These are phyloP conservation scores for Capsicum rhomboideum DNA, from an alignment of 257 asterid genomes.

Conservation along the genomic window DNA sequence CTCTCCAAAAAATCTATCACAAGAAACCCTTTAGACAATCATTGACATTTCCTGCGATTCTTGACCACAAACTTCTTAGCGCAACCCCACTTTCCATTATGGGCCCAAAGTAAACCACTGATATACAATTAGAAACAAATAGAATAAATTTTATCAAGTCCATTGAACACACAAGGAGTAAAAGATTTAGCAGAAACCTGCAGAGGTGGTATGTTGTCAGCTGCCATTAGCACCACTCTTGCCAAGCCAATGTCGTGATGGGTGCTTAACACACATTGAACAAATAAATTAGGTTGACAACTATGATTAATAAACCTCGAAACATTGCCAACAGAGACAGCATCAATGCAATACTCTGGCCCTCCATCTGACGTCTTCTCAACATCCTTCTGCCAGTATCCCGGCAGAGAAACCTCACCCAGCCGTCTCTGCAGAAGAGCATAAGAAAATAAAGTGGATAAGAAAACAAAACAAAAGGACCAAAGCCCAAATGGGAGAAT, in stretches of 20 bases:
- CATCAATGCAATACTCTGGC: conserved; percentile 85
- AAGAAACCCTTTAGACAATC: background rate
- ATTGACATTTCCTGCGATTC: background rate
- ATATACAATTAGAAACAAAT: background rate
- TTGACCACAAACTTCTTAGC: background rate
- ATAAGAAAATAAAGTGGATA: background rate
- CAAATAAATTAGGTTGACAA: conserved; percentile 77
- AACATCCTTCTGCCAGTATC: conserved; percentile 26
- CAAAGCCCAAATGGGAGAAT: background rate
- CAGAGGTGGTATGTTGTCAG: conserved; percentile 80
- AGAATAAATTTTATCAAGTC: background rate
- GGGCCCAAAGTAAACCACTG: background rate
- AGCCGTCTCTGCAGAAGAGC: conserved; percentile 57
- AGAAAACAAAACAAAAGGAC: background rate
- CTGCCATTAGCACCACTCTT: conserved; percentile 61
- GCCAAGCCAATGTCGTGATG: conserved; percentile 71
- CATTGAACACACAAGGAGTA: background rate
- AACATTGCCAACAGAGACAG: conserved; percentile 53
- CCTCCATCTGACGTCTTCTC: conserved; percentile 39
- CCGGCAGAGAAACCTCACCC: conserved; percentile 59
- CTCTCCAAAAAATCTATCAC: background rate
- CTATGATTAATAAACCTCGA: conserved; percentile 84
- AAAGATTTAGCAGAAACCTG: conserved; percentile 35
- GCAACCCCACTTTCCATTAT: background rate
- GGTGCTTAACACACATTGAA: conserved; percentile 63